A percentile compares a stretch with the other conserved stretches of the same genome.
Conservation (phyloP, 75 land plant genomes). For the Selaginella moellendorffii region DNA sequence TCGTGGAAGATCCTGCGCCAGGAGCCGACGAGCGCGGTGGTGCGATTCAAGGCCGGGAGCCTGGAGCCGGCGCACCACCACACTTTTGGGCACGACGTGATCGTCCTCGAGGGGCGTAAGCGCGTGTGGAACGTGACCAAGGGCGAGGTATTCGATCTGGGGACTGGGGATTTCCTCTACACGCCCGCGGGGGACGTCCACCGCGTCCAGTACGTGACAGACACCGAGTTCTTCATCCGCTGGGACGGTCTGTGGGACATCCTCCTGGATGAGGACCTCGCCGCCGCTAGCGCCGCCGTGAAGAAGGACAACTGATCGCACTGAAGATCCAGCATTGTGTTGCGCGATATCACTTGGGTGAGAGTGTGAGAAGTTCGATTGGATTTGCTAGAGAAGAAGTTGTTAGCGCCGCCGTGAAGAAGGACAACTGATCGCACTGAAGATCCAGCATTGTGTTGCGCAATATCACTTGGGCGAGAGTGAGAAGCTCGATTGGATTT, state of each 20-base stretch:
- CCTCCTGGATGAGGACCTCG: slow-evolving; percentile 70
- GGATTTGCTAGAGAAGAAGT: too few species aligned
- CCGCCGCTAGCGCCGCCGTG: slow-evolving; percentile 32
- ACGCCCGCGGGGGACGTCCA: slow-evolving; percentile 85
- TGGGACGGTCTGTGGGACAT: slow-evolving; percentile 95
- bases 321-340: slow-evolving; percentile 33
- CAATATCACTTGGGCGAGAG: too few species aligned
- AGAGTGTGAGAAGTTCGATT: too few species aligned
- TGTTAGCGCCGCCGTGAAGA: slow-evolving; percentile 30
- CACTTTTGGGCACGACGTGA: slow-evolving; percentile 74
- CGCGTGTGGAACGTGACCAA: slow-evolving; percentile 76
- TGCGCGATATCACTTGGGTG: slow-evolving; percentile 41
- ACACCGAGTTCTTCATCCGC: slow-evolving; percentile 80
- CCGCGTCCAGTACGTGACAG: slow-evolving; percentile 64
- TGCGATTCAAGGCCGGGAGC: slow-evolving; percentile 76
- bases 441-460: too few species aligned
- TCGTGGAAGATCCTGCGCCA: slow-evolving; percentile 67
- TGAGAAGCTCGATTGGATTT: too few species aligned
- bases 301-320: slow-evolving; percentile 23
- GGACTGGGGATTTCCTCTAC: slow-evolving; percentile 70
- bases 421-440: too few species aligned
- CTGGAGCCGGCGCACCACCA: slow-evolving; percentile 94
- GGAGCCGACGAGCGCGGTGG: slow-evolving; percentile 72
- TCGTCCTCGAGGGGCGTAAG: slow-evolving; percentile 56
- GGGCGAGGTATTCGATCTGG: slow-evolving; percentile 30